phyloP scores from a whole-genome alignment of 805 yeast genomes.

The Isabelozyma rhagii region DNA sequence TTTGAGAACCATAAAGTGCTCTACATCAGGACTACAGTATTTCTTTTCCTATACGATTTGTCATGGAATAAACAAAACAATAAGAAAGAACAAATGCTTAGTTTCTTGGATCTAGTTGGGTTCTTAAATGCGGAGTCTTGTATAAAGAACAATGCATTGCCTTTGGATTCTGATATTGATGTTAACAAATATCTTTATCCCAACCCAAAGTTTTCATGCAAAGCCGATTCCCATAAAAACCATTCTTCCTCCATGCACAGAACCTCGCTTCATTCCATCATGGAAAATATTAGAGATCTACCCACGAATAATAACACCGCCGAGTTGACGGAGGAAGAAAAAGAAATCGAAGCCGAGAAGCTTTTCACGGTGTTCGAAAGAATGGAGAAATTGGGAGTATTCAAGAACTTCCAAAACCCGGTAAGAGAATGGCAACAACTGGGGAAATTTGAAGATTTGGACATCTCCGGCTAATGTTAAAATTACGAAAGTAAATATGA shows the following conservation, averaged over 20 bases:
- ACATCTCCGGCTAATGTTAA: background rate
- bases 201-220: conserved; percentile 11
- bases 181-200: conserved; percentile 9
- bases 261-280: background rate
- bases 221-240: background rate
- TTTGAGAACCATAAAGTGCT: background rate
- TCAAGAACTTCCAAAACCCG: conserved; percentile 38
- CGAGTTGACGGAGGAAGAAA: conserved; percentile 39
- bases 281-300: background rate
- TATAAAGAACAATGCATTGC: conserved; percentile 9
- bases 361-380: conserved; percentile 39
- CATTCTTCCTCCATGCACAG: background rate
- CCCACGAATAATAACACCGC: background rate
- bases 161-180: conserved; percentile 13
- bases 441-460: conserved; percentile 23
- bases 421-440: conserved; percentile 33
- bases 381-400: conserved; percentile 33
- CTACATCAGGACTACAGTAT: conserved; percentile 8
- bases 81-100: conserved; percentile 4
- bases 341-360: conserved; percentile 43
- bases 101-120: conserved; percentile 21
- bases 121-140: conserved; percentile 11
- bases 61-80: conserved; percentile 8
- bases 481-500: background rate
- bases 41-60: conserved; percentile 12